Base-by-base conservation (phyloP, 2,329 filamentous ascomycete genomes). In the Clonostachys sp. region DNA sequence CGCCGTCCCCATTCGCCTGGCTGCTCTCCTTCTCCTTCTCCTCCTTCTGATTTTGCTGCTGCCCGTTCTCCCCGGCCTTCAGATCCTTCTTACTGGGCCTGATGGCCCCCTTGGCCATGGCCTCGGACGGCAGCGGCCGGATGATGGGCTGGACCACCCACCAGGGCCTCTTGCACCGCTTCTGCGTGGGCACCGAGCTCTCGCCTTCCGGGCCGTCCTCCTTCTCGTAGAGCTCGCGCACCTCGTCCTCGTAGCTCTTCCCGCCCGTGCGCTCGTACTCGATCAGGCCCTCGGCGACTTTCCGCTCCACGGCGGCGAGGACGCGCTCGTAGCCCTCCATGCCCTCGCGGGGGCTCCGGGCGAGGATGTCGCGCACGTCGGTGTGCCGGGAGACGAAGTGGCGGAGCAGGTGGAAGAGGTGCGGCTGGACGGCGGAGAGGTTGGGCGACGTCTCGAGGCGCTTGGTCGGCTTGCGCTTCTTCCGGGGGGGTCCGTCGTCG, bases 131-230 rank as follows among this genome's bases (percentile, higher is more conserved):
- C 58, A 96, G 64, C 39, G 91, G 91, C 48, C 91, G 74, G 7
- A 96, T 80, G 58, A 95, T 89, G 5, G 92, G 86, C 70, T 97
- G 91, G 45, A 84, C 90, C 5, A 96, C 78, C 89, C 90, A 96
- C 80, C 85, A 96, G 2, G 91, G 91, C 53, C 90, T 72, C 62
- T 84, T 86, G 60, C 90, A 95, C 50, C 81, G 74, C 47, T 78
- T 80, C 24, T 94, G 83, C 1, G 87, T 83, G 9, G 80, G 83
- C 16, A 82, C 68, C 5, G 84, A 87, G 62, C 78, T 85, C 58
- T 83, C 75, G 0, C 68, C 67, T 42, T 77, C 73, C 2, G 62
- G 64, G 4, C 71, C 64, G 36, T 65, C 63, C 6, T 61, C 64
- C 2, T 58, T 56, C 10, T 54, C 55, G 10, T 54, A 50, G 3